phyloP scores from a whole-genome alignment of 306 rosid genomes.

The Carpinus viminea region DNA sequence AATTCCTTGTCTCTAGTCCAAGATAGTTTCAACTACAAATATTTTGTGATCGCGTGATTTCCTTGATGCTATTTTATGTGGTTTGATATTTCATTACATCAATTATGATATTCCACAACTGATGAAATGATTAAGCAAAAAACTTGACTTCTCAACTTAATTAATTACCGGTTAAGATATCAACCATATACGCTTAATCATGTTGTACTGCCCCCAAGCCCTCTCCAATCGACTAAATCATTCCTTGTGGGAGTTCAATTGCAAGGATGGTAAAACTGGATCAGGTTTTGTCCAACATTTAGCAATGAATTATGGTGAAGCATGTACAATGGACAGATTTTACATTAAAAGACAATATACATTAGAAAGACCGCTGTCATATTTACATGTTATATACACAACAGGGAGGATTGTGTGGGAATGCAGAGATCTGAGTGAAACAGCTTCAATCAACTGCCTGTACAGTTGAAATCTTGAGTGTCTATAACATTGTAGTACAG shows the following conservation, averaged over 20 bases:
- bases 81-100: no score
- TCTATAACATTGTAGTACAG: conserved; percentile 72
- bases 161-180: no score
- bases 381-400: background rate
- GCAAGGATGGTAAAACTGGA: background rate
- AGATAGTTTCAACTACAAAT: no score
- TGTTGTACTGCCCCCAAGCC: no score
- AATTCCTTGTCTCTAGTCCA: no score
- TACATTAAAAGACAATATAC: background rate
- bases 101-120: no score
- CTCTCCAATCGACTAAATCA: background rate
- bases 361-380: background rate
- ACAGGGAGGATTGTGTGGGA: no score
- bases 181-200: no score
- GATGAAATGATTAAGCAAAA: no score
- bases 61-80: no score
- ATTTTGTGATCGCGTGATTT: no score
- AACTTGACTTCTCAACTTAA: no score
- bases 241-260: background rate
- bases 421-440: background rate
- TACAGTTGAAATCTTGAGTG: conserved; percentile 45
- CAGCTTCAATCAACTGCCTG: conserved; percentile 50
- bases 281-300: background rate
- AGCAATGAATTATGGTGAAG: background rate
- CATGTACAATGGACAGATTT: background rate